Percentiles rank a stretch among this genome's conserved stretches.
Evolutionary conservation across 306 rosid species (phyloP).

Genomic region (Sechiopsis laciniata): DNA sequence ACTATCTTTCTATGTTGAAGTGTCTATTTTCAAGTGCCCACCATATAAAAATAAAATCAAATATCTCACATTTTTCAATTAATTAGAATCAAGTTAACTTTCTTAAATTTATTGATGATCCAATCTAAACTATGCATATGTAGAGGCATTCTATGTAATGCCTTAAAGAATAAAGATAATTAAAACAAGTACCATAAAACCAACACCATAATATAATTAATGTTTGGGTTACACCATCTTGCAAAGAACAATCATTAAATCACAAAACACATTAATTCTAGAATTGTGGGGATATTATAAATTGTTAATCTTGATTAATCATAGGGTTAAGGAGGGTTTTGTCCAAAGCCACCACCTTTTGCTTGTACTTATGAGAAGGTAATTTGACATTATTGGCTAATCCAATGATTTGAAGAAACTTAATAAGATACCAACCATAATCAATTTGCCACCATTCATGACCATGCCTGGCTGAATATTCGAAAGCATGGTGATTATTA

Average conservation of each 20-base stretch:
- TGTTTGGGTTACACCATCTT: background rate
- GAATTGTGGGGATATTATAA: background rate
- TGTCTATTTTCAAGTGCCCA: background rate
- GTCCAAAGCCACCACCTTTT: background rate
- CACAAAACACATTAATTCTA: background rate
- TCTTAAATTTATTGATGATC: background rate
- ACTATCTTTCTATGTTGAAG: no score
- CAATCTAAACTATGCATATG: no score
- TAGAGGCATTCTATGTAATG: no score
- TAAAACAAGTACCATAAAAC: background rate
- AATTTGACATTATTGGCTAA: background rate
- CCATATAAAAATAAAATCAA: background rate
- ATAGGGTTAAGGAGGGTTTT: background rate
- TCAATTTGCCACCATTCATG: slow-evolving; percentile 15
- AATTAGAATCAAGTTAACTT: no score
- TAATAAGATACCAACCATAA: background rate
- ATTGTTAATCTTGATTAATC: background rate
- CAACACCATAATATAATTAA: background rate
- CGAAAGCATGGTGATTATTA: slow-evolving; percentile 5
- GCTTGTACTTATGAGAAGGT: slow-evolving; percentile 5
- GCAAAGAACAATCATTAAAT: background rate
- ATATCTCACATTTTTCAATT: background rate
- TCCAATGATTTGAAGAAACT: background rate
- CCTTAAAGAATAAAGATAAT: no score
- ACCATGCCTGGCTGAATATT: slow-evolving; percentile 14